These are phyloP conservation scores for Gossypium aridum DNA, from an alignment of 441 rosid genomes.

Conservation along the genomic window DNA sequence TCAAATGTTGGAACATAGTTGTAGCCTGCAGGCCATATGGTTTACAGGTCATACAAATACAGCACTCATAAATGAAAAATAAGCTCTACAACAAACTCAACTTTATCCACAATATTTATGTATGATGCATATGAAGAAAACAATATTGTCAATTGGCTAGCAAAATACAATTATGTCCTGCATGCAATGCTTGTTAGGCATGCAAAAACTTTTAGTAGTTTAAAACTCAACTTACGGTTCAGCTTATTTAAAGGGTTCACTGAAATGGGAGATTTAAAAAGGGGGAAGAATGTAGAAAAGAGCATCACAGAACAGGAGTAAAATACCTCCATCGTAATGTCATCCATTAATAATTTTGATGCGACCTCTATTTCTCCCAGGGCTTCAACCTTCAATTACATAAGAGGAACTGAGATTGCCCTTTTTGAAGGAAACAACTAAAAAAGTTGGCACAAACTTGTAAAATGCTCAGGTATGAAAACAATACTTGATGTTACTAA, in stretches of 20 bases:
- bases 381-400: constrained; percentile 68
- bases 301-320: neutral
- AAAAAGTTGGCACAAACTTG: neutral
- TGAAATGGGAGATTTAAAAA: neutral
- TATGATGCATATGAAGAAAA: neutral
- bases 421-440: constrained; percentile 14
- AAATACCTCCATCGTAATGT: constrained; percentile 45
- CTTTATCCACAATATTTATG: neutral
- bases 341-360: constrained; percentile 60
- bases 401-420: constrained; percentile 20
- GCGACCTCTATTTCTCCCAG: constrained; percentile 86
- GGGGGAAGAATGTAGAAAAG: neutral
- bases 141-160: neutral
- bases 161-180: neutral
- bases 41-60: neutral
- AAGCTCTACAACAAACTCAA: constrained; percentile 4
- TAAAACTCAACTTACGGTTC: neutral
- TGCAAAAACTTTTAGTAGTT: neutral
- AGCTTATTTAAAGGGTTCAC: neutral
- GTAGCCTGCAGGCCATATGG: neutral
- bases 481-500: neutral
- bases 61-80: neutral
- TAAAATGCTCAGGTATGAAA: neutral
- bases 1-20: neutral
- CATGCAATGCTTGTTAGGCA: neutral